Conservation (phyloP, 2,329 filamentous ascomycete genomes). For the Aureobasidium namibiae region DNA sequence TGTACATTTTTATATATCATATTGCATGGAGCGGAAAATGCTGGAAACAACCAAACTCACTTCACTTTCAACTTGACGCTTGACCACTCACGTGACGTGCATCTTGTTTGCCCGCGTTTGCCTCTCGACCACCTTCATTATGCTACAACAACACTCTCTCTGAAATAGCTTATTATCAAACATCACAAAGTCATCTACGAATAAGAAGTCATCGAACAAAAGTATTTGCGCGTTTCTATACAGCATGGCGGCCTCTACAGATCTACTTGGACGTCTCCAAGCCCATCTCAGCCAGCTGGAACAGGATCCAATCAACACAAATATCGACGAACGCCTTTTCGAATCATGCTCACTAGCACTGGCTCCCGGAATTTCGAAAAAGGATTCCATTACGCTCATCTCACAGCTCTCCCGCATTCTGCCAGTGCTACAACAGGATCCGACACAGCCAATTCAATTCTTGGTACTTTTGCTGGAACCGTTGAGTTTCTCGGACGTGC, state of each 20-base stretch:
- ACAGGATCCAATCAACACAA: slow-evolving; percentile 32
- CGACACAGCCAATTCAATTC: slow-evolving; percentile 46
- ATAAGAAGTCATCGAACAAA: background rate
- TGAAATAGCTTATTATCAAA: background rate
- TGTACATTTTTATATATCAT: background rate
- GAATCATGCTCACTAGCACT: slow-evolving; percentile 43
- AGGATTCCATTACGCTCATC: slow-evolving; percentile 28
- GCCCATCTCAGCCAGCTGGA: slow-evolving; percentile 38
- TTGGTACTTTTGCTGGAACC: slow-evolving; percentile 42
- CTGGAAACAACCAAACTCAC: background rate
- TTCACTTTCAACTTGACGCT: background rate
- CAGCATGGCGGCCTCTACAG: background rate
- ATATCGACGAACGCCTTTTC: slow-evolving; percentile 41
- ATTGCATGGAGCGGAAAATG: slow-evolving; percentile 5
- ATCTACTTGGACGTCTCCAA: slow-evolving; percentile 22
- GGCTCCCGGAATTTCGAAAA: slow-evolving; percentile 29
- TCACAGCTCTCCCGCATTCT: slow-evolving; percentile 43
- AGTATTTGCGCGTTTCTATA: background rate
- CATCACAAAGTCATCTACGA: background rate
- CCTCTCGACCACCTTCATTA: background rate
- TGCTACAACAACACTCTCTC: background rate
- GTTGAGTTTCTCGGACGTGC: slow-evolving; percentile 43
- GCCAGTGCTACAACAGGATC: slow-evolving; percentile 49
- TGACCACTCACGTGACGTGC: background rate
- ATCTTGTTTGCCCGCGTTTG: background rate